Conservation (phyloP, 306 rosid genomes). For the Oxytropis ochrocephala region DNA sequence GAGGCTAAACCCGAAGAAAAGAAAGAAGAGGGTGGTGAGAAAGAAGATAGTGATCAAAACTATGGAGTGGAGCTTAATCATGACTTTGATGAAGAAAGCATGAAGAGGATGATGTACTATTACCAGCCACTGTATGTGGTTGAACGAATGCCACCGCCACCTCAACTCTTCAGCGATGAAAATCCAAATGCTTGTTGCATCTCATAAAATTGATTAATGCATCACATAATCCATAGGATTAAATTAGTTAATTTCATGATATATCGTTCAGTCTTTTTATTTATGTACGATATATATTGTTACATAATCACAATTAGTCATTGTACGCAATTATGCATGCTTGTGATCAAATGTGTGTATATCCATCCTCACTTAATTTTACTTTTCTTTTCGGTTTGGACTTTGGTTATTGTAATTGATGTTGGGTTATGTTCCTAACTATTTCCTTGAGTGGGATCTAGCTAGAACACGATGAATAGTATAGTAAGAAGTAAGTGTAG, state of each 20-base stretch:
- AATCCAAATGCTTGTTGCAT: slow-evolving; percentile 94
- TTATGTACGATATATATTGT: slow-evolving; percentile 18
- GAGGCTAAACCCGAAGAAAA: slow-evolving; percentile 32
- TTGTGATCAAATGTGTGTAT: too few relatives aligned
- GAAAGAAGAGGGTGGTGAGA: slow-evolving; percentile 29
- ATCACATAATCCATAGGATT: background rate
- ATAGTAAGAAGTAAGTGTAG: too few relatives aligned
- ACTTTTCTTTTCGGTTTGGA: too few relatives aligned
- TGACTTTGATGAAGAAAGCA: slow-evolving; percentile 30
- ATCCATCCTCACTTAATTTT: background rate
- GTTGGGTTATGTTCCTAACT: too few relatives aligned
- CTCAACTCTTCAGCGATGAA: slow-evolving; percentile 90
- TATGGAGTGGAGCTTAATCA: background rate
- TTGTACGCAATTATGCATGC: too few relatives aligned
- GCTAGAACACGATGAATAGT: too few relatives aligned
- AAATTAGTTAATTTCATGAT: background rate
- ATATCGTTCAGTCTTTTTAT: slow-evolving; percentile 17
- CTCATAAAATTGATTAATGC: slow-evolving; percentile 24
- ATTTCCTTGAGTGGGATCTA: too few relatives aligned
- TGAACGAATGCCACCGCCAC: slow-evolving; percentile 74
- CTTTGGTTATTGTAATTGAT: too few relatives aligned
- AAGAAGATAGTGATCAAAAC: slow-evolving; percentile 15
- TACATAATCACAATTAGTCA: background rate
- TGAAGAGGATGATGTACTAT: slow-evolving; percentile 72
- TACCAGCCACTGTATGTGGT: slow-evolving; percentile 57